Conservation (phyloP, 2,329 filamentous ascomycete species). For the Fusarium miscanthi region DNA sequence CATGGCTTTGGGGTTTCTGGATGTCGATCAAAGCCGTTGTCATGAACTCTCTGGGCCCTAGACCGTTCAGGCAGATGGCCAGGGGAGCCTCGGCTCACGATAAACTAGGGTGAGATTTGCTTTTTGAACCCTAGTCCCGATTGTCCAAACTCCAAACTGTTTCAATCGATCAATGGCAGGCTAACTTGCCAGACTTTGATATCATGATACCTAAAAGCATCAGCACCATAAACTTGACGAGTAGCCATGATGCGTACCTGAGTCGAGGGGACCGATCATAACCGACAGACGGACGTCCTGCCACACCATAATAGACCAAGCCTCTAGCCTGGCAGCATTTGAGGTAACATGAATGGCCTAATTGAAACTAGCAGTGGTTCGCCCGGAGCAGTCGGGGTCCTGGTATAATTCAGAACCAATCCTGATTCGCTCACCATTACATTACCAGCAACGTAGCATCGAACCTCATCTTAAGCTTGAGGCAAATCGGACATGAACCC, state of each 20-base stretch:
- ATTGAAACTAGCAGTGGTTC: conserved; percentile 28
- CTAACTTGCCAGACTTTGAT: not conserved
- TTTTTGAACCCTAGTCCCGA: conserved; percentile 19
- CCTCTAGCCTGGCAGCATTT: conserved; percentile 8
- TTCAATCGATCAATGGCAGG: not conserved
- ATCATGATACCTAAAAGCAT: conserved; percentile 1
- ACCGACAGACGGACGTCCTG: conserved; percentile 9
- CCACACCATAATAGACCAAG: conserved; percentile 5
- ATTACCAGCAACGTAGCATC: conserved; percentile 41
- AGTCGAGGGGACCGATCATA: conserved; percentile 31
- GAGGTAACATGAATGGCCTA: conserved; percentile 3
- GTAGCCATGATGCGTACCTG: conserved; percentile 10
- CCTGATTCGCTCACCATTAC: conserved; percentile 30
- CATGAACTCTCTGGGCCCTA: conserved; percentile 21
- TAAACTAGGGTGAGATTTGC: conserved; percentile 23
- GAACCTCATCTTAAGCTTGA: conserved; percentile 34
- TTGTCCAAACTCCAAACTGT: conserved; percentile 1
- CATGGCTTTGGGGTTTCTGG: conserved; percentile 10
- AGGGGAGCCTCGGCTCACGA: conserved; percentile 22
- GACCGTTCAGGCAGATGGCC: not conserved
- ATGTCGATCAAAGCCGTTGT: conserved; percentile 23
- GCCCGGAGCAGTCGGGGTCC: conserved; percentile 30
- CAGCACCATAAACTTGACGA: conserved; percentile 3
- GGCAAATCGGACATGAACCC: conserved; percentile 40
- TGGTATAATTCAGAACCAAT: conserved; percentile 7